phyloP scores from a whole-genome alignment of 768 basidiomycete genomes.

The Lentinus brumalis region DNA sequence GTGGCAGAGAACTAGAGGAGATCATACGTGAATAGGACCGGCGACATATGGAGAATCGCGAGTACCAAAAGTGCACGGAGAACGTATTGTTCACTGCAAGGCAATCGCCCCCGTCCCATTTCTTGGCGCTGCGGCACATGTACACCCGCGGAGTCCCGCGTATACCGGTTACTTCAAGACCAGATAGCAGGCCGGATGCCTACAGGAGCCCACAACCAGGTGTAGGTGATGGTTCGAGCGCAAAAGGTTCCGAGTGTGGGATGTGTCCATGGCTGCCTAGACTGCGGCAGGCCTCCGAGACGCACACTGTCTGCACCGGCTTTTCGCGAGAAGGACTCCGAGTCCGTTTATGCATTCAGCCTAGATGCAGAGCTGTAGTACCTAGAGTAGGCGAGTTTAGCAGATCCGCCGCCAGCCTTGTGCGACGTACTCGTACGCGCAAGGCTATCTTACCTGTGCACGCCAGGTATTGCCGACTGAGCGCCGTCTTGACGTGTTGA shows the following conservation, averaged over 20 bases:
- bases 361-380: no score
- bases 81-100: conserved; percentile 8
- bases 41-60: conserved; percentile 15
- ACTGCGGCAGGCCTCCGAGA: neutral
- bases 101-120: neutral
- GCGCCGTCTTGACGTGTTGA: neutral
- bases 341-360: no score
- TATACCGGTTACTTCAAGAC: neutral
- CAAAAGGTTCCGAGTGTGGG: conserved; percentile 8
- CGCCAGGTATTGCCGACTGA: neutral
- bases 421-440: neutral
- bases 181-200: neutral
- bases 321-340: no score
- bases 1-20: conserved; percentile 14
- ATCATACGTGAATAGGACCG: conserved; percentile 18
- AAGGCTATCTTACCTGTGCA: neutral
- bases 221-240: conserved; percentile 10
- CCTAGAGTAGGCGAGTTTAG: neutral
- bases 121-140: neutral
- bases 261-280: neutral
- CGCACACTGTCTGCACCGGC: no score
- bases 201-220: conserved; percentile 2
- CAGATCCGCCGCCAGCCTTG: neutral
- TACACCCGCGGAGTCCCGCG: neutral
- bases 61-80: neutral